Evolutionary conservation across 2,329 filamentous ascomycete species (phyloP).

Genomic region (Penicillium hordei): DNA sequence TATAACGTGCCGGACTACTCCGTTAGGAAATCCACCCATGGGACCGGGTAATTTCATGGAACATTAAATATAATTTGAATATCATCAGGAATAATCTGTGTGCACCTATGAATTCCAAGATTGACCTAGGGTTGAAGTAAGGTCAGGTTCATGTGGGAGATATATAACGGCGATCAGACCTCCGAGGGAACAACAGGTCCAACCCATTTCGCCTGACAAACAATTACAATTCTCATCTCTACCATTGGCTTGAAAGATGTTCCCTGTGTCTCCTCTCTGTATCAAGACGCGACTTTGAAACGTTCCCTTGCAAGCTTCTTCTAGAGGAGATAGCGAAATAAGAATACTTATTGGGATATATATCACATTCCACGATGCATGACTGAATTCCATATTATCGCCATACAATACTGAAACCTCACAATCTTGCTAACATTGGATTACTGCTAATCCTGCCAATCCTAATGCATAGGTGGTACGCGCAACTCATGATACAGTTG

Average conservation of each 20-base stretch:
- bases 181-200: conserved; percentile 4
- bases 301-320: background rate
- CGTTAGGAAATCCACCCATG: conserved; percentile 1
- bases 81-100: no score
- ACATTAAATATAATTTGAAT: background rate
- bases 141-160: background rate
- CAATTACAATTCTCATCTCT: background rate
- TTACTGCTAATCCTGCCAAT: background rate
- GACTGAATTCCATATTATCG: conserved; percentile 1
- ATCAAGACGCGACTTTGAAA: background rate
- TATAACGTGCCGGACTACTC: conserved; percentile 19
- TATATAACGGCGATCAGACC: conserved; percentile 16
- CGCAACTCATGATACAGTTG: conserved; percentile 15
- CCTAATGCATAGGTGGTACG: conserved; percentile 3
- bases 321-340: background rate
- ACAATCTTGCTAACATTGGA: background rate
- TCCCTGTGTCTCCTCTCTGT: background rate
- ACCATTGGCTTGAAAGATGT: background rate
- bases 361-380: conserved; percentile 14
- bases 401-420: background rate
- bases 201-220: background rate
- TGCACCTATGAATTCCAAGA: background rate
- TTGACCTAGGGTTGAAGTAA: background rate
- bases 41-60: background rate
- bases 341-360: background rate